Base-by-base conservation (phyloP, 768 basidiomycete species). In the Pleurotus djamor region DNA sequence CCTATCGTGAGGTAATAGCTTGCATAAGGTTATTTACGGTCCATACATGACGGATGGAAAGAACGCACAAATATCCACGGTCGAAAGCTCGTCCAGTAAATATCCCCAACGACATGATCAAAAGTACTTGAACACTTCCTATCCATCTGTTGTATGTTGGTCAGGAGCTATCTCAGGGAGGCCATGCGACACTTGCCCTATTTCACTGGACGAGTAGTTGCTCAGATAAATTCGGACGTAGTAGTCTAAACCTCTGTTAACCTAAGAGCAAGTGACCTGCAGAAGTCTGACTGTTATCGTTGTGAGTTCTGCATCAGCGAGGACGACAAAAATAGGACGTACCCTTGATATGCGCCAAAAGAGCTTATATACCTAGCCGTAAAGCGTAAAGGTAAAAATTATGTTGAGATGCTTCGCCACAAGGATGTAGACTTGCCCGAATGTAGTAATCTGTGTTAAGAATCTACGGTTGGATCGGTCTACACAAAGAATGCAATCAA, bases 51-150 rank as follows among this genome's bases (percentile, higher is more conserved):
- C 6, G 37, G n/a, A 36, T 32, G 55, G 51, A 43, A 32, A 35
- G 41, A 5, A 60, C 76, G 63, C 64, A 79, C 79, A 82, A 83
- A 66, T 82, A 80, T 52, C 84, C 84, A 17, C 73, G 73, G 52
- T 85, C 84, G 63, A 82, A 82, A 5, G 77, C 67, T 49, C 78
- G 73, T 10, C 84, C 84, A 3, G 76, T 72, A 47, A 80, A 54
- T 32, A 82, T 66, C 1, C 82, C 81, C 41, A 72, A 70, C 2
- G 77, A 71, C 37, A 83, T 67, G 16, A 79, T 69, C 14, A 84
- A 67, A 56, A 80, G 76, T 8, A 82, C 67, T 55, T 85, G 81
- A 7, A 74, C 69, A 35, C 82, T 80, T 8, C 83, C 84, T 34
- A 85, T 71, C 72, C 70, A 76, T 17, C 71, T 76, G 44, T 17